phyloP scores from a whole-genome alignment of 129 eudicot species.

The Lactuca saligna region DNA sequence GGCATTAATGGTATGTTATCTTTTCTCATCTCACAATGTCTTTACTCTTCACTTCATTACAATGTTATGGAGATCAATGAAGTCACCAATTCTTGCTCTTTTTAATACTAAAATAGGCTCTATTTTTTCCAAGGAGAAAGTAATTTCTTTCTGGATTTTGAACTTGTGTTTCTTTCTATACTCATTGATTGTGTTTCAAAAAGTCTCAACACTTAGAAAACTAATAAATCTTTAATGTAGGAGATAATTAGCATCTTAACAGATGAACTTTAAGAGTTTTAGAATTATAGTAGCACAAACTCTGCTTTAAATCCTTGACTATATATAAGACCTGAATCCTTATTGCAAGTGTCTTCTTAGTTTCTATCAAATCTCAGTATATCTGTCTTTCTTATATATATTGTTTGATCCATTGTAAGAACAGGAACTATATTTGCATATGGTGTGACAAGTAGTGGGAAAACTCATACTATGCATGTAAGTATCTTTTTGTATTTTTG shows the following conservation, averaged over 20 bases:
- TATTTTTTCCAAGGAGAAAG: too few relatives aligned
- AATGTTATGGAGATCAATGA: neutral
- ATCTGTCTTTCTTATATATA: neutral
- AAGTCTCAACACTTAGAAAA: too few relatives aligned
- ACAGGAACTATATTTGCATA: slow-evolving; percentile 87
- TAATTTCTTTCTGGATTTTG: too few relatives aligned
- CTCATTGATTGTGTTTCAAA: too few relatives aligned
- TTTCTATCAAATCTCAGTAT: neutral
- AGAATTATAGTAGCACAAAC: too few relatives aligned
- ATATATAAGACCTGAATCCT: too few relatives aligned
- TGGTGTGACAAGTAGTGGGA: slow-evolving; percentile 91
- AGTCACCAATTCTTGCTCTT: too few relatives aligned
- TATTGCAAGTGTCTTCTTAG: neutral
- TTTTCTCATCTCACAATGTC: neutral
- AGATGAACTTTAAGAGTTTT: too few relatives aligned
- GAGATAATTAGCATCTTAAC: too few relatives aligned
- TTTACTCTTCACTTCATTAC: neutral
- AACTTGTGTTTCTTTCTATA: too few relatives aligned
- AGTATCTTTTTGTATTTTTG: slow-evolving; percentile 22
- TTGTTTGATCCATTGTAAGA: slow-evolving; percentile 10
- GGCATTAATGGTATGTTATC: slow-evolving; percentile 64
- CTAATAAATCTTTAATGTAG: neutral
- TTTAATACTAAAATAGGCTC: too few relatives aligned
- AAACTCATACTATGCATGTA: slow-evolving; percentile 92
- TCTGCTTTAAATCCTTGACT: too few relatives aligned